Percentiles rank a stretch among this genome's conserved stretches.
Conservation (phyloP, 768 basidiomycete genomes). For the Pulveroboletus frians region DNA sequence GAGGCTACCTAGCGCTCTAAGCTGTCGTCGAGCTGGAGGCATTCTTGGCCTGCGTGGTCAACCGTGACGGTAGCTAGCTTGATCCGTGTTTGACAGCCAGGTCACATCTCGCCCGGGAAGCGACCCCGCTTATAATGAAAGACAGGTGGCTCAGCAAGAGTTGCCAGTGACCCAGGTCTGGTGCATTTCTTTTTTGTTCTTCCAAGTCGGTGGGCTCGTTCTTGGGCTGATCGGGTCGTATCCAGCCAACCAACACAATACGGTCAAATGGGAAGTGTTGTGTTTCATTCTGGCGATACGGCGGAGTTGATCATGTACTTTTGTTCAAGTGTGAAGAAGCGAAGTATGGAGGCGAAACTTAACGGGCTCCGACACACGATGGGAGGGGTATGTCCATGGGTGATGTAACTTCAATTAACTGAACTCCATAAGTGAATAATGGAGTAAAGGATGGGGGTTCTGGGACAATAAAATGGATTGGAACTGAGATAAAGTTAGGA, state of each 20-base stretch:
- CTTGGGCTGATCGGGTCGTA: conserved; percentile 1
- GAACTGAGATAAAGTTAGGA: no score
- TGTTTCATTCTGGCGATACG: neutral
- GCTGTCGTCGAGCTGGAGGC: conserved; percentile 18
- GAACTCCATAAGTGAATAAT: no score
- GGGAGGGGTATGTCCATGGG: no score
- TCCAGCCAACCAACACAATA: conserved; percentile 12
- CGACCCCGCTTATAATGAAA: conserved; percentile 6
- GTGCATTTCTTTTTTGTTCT: conserved; percentile 7
- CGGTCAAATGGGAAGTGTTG: neutral
- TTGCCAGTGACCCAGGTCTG: neutral
- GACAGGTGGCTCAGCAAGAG: neutral
- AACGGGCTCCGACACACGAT: no score
- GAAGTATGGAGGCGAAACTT: no score
- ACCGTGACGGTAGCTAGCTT: neutral
- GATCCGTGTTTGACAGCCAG: neutral
- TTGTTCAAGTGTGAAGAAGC: conserved; percentile 4
- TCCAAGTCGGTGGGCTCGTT: neutral
- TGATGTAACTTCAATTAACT: no score
- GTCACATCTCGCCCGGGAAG: neutral
- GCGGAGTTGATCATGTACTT: neutral
- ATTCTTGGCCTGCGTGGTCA: conserved; percentile 3
- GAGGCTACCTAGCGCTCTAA: conserved; percentile 20
- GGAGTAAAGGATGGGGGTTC: no score
- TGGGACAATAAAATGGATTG: no score